These are phyloP conservation scores for Schwanniomyces sp. DNA, from an alignment of 805 yeast genomes.

Conservation along the genomic window DNA sequence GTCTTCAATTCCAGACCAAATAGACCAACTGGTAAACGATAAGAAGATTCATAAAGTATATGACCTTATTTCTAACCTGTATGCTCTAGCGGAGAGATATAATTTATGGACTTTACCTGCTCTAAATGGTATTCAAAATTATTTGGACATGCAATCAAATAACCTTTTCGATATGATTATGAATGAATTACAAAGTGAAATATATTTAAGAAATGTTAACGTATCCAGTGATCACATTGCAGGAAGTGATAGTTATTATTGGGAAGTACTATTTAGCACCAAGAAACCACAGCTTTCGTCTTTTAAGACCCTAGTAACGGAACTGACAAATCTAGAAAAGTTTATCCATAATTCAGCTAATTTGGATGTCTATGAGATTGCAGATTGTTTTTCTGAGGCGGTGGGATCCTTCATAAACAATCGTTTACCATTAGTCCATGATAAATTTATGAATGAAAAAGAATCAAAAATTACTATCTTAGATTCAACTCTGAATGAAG, in stretches of 20 bases:
- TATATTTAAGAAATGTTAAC: slow-evolving; percentile 51
- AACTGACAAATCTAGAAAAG: slow-evolving; percentile 48
- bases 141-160: slow-evolving; percentile 56
- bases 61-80: slow-evolving; percentile 46
- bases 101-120: slow-evolving; percentile 60
- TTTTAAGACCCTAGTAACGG: slow-evolving; percentile 30
- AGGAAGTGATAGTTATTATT: slow-evolving; percentile 12
- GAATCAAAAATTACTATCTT: slow-evolving; percentile 24
- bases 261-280: slow-evolving; percentile 23
- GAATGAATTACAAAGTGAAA: slow-evolving; percentile 72
- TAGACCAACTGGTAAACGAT: slow-evolving; percentile 68
- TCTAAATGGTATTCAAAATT: slow-evolving; percentile 48
- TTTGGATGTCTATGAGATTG: slow-evolving; percentile 53
- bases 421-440: slow-evolving; percentile 30
- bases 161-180: slow-evolving; percentile 66
- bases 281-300: slow-evolving; percentile 37
- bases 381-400: slow-evolving; percentile 33
- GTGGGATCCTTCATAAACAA: slow-evolving; percentile 25
- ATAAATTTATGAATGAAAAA: slow-evolving; percentile 16
- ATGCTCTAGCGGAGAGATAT: slow-evolving; percentile 47
- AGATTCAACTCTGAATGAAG: slow-evolving; percentile 26
- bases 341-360: slow-evolving; percentile 57
- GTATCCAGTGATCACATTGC: slow-evolving; percentile 4
- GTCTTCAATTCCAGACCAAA: slow-evolving; percentile 54
- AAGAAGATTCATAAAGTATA: slow-evolving; percentile 70